A percentile compares a stretch with the other conserved stretches of the same genome.
Conservation (phyloP, 768 basidiomycete genomes). For the Agaricus blazei region DNA sequence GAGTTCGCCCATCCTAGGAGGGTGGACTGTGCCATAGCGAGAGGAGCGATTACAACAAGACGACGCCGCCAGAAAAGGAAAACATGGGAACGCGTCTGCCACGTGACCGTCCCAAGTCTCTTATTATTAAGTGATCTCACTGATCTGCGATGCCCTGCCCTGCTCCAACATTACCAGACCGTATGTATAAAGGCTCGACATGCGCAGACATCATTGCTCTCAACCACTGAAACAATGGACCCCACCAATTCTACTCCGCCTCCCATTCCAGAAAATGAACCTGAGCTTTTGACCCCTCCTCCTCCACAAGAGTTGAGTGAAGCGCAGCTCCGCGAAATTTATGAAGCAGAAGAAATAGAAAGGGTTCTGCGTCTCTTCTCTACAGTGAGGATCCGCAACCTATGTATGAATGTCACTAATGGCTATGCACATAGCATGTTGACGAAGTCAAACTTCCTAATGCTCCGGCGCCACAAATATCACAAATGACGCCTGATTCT, state of each 20-base stretch:
- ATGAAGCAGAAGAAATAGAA: constrained; percentile 61
- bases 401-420: background rate
- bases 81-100: constrained; percentile 17
- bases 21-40: constrained; percentile 40
- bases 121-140: background rate
- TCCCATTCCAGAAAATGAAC: background rate
- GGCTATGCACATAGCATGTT: constrained; percentile 40
- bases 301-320: constrained; percentile 37
- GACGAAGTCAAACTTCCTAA: constrained; percentile 44
- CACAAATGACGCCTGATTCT: constrained; percentile 2
- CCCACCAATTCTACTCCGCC: background rate
- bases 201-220: background rate
- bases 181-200: background rate
- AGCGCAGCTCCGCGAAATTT: constrained; percentile 48
- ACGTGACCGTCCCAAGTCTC: constrained; percentile 17
- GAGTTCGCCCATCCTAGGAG: constrained; percentile 65
- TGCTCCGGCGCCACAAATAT: constrained; percentile 6
- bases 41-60: background rate
- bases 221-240: background rate
- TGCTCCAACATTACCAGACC: background rate
- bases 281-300: background rate
- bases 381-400: constrained; percentile 33
- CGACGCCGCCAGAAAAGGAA: background rate
- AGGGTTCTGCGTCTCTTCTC: constrained; percentile 59
- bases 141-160: background rate